Conservation (phyloP, 2,329 filamentous ascomycete genomes). For the Paraconiothyrium sp. region DNA sequence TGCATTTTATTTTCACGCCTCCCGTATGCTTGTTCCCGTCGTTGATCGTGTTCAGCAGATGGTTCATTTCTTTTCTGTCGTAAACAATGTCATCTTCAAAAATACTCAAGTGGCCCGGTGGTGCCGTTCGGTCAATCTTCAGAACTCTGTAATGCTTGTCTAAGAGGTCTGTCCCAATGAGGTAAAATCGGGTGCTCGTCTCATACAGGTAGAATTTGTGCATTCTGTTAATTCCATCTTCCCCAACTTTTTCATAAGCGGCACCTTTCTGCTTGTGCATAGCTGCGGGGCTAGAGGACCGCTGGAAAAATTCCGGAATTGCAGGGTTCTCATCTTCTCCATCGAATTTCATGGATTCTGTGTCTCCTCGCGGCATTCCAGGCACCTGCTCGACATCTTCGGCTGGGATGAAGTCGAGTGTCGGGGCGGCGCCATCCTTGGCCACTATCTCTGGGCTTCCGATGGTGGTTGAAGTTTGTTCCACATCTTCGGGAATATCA, state of each 20-base stretch:
- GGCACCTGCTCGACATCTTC: constrained; percentile 43
- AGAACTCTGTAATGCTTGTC: constrained; percentile 90
- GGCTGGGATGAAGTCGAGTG: constrained; percentile 43
- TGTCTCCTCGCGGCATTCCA: constrained; percentile 40
- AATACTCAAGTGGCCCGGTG: constrained; percentile 80
- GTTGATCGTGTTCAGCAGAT: constrained; percentile 92
- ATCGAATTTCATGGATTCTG: constrained; percentile 47
- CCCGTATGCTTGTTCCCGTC: constrained; percentile 93
- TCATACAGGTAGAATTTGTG: constrained; percentile 98
- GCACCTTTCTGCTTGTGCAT: constrained; percentile 50
- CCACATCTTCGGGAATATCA: constrained; percentile 38
- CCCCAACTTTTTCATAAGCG: constrained; percentile 54
- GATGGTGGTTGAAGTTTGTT: constrained; percentile 37
- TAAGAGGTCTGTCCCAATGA: constrained; percentile 90
- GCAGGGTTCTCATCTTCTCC: constrained; percentile 55
- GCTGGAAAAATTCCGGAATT: constrained; percentile 49
- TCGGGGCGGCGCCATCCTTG: constrained; percentile 33
- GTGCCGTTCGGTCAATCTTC: constrained; percentile 91
- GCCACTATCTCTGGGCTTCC: constrained; percentile 35
- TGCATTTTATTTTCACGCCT: constrained; percentile 88
- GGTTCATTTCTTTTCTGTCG: constrained; percentile 88
- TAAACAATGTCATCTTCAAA: constrained; percentile 97
- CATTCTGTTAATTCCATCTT: constrained; percentile 67
- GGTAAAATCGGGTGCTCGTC: constrained; percentile 90
- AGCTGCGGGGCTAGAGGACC: constrained; percentile 50